Conservation (phyloP, 148 eudicot species). For the Fagopyrum esculentum region DNA sequence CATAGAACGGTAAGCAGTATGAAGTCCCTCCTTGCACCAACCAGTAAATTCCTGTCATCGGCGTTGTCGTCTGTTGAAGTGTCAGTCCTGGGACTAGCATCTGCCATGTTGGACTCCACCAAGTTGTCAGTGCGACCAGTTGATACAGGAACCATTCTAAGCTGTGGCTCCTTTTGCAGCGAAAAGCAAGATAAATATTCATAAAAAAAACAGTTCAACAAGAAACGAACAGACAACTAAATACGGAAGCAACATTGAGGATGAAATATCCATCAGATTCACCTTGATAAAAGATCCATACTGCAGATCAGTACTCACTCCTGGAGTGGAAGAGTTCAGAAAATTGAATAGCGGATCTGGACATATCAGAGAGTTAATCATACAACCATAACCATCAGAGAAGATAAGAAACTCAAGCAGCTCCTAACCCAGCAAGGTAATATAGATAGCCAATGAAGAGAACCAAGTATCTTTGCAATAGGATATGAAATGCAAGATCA, state of each 20-base stretch:
- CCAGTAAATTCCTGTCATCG: conserved; percentile 61
- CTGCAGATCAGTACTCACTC: conserved; percentile 43
- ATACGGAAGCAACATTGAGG: no score
- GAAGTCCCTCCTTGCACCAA: conserved; percentile 11
- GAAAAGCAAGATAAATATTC: conserved; percentile 16
- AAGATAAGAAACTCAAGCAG: background rate
- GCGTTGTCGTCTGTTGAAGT: conserved; percentile 62
- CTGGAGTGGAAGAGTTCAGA: conserved; percentile 38
- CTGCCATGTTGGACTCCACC: conserved; percentile 77
- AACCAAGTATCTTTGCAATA: background rate
- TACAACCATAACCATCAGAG: background rate
- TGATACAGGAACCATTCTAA: conserved; percentile 31
- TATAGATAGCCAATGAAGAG: background rate
- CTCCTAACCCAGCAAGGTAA: no score
- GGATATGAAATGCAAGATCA: background rate
- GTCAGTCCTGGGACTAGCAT: conserved; percentile 50
- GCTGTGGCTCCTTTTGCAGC: conserved; percentile 36
- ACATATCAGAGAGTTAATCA: background rate
- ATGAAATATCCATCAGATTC: background rate
- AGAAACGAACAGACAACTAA: background rate
- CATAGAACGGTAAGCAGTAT: background rate
- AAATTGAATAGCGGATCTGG: conserved; percentile 47
- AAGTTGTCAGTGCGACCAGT: conserved; percentile 50
- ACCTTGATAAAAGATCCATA: conserved; percentile 64
- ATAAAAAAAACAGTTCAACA: conserved; percentile 2